Evolutionary conservation across 73 alveolate genomes (phyloP).

Genomic region (Tetrahymena borealis): DNA sequence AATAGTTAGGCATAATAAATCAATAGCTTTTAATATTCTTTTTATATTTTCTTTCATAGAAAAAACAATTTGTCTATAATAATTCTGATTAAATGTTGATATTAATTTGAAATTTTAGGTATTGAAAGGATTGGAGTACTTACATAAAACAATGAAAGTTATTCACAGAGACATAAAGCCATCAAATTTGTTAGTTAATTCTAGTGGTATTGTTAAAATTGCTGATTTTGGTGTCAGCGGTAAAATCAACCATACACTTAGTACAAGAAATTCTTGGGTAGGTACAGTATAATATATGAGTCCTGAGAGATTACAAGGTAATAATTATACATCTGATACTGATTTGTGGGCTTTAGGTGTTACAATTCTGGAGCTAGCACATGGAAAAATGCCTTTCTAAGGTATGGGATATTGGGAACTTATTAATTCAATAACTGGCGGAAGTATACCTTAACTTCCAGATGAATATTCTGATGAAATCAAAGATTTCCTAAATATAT

Average conservation of each 20-base stretch:
- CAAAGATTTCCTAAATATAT: neutral
- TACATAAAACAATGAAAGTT: slow-evolving; percentile 66
- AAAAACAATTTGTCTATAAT: too few species aligned
- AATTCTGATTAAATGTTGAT: neutral
- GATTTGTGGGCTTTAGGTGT: slow-evolving; percentile 94
- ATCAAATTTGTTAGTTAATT: slow-evolving; percentile 71
- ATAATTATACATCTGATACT: slow-evolving; percentile 74
- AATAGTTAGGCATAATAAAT: too few species aligned
- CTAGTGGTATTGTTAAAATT: slow-evolving; percentile 66
- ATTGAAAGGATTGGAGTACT: slow-evolving; percentile 62
- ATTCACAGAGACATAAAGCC: slow-evolving; percentile 89
- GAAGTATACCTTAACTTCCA: neutral
- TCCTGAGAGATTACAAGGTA: slow-evolving; percentile 92
- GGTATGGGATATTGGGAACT: slow-evolving; percentile 1
- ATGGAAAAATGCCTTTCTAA: slow-evolving; percentile 69
- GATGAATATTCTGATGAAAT: neutral
- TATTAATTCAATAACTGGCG: neutral
- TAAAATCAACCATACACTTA: slow-evolving; percentile 45
- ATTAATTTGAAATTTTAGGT: neutral
- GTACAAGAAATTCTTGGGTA: slow-evolving; percentile 66
- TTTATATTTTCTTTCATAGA: too few species aligned
- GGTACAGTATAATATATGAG: slow-evolving; percentile 93
- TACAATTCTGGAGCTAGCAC: slow-evolving; percentile 80
- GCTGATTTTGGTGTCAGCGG: slow-evolving; percentile 91
- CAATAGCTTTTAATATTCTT: too few species aligned